Evolutionary conservation across 2,329 filamentous ascomycete species (phyloP).

Genomic region (Trichoderma brevicompactum): DNA sequence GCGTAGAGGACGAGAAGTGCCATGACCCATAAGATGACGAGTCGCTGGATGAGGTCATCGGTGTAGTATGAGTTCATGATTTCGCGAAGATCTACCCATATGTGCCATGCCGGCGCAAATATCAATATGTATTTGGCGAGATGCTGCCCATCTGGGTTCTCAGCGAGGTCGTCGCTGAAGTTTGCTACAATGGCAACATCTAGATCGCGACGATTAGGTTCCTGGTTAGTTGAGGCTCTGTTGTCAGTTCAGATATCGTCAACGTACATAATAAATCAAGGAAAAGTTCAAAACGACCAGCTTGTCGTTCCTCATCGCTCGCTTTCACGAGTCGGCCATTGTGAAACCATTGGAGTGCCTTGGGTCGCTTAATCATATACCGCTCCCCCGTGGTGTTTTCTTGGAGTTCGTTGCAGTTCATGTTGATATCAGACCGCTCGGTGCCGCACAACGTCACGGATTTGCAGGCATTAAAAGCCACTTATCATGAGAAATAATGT

Average conservation of each 20-base stretch:
- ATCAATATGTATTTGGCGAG: conserved; percentile 55
- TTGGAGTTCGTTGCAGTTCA: conserved; percentile 47
- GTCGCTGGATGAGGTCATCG: conserved; percentile 53
- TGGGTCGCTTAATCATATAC: conserved; percentile 44
- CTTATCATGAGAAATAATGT: neutral
- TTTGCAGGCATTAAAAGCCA: neutral
- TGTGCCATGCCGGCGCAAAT: conserved; percentile 54
- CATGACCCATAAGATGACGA: conserved; percentile 57
- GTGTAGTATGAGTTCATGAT: conserved; percentile 59
- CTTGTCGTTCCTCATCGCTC: conserved; percentile 50
- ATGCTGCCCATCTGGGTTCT: conserved; percentile 49
- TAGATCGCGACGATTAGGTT: neutral
- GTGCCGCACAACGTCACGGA: neutral
- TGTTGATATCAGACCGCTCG: conserved; percentile 28
- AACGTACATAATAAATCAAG: conserved; percentile 52
- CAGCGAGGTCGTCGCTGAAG: conserved; percentile 53
- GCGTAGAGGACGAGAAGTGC: conserved; percentile 52
- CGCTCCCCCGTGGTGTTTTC: conserved; percentile 38
- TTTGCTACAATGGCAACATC: conserved; percentile 55
- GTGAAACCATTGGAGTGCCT: conserved; percentile 53
- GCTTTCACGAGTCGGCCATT: conserved; percentile 47
- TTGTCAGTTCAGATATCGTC: neutral
- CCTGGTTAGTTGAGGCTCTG: neutral
- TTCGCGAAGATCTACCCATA: conserved; percentile 55
- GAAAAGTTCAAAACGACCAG: conserved; percentile 54